phyloP scores from a whole-genome alignment of 441 rosid species.

The Breynia disticha region DNA sequence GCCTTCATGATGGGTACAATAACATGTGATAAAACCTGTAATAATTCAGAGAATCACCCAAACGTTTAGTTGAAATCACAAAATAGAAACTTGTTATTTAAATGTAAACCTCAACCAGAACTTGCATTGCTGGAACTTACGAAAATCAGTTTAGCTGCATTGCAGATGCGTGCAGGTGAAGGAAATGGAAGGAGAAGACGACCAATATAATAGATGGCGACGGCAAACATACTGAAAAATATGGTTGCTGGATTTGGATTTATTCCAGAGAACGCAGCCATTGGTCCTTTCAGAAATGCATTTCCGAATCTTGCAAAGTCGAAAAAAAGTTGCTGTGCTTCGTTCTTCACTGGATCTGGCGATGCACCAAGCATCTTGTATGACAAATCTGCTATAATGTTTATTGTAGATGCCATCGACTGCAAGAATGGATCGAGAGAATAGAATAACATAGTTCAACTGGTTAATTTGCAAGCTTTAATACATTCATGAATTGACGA shows the following conservation, averaged over 20 bases:
- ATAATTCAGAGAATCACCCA: not conserved
- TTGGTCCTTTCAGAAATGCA: conserved; percentile 52
- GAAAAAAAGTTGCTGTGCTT: conserved; percentile 67
- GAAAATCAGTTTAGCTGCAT: conserved; percentile 56
- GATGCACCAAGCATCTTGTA: conserved; percentile 73
- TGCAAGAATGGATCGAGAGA: conserved; percentile 23
- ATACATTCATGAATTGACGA: too few species aligned
- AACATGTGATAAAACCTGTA: conserved; percentile 71
- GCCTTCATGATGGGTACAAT: conserved; percentile 80
- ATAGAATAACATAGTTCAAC: not conserved
- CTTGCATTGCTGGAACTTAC: conserved; percentile 26
- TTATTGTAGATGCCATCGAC: conserved; percentile 78
- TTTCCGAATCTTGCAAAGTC: conserved; percentile 73
- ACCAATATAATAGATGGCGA: conserved; percentile 65
- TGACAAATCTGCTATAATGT: conserved; percentile 63
- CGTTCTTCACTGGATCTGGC: conserved; percentile 62
- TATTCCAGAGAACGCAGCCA: conserved; percentile 64
- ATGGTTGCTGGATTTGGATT: conserved; percentile 60
- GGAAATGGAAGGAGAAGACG: conserved; percentile 67
- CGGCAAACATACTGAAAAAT: conserved; percentile 71
- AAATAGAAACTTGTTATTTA: not conserved
- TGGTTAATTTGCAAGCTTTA: too few species aligned
- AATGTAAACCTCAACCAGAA: too few species aligned
- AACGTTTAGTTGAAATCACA: conserved; percentile 5
- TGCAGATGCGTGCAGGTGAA: conserved; percentile 57